Evolutionary conservation across 2,329 filamentous ascomycete species (phyloP), one percentile per base, ranked within the genome.

Genomic region (Arthrobotrys megalospora): DNA sequence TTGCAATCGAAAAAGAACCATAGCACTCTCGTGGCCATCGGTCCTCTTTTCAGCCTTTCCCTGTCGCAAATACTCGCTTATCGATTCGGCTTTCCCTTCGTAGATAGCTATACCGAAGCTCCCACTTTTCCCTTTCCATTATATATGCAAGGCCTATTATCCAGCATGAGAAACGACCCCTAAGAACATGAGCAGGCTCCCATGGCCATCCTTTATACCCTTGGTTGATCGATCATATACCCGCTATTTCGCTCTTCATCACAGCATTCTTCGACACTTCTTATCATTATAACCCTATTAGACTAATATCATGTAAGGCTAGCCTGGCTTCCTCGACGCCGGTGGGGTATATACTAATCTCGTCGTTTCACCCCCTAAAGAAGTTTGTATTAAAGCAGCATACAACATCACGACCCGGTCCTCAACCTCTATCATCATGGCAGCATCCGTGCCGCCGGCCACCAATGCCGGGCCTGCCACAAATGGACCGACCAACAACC

Each of bases 41-140:
- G 55, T 43, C 43, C 65, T 50, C 48, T 77, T 69, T 66, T 71
- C 66, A 77, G 73, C 67, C 60, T 71, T 70, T 66, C 67, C 73
- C 66, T 77, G 73, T 77, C 73, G 67, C 73, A 70, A 71, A 65
- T 77, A 77, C 73, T 77, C 73, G 73, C 73, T 77, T 77, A 77
- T 77, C 73, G 73, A 77, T 77, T 77, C 73, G 65, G 65, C 66
- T 77, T 77, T 70, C 73, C 73, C 60, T 77, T 77, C 73, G 66
- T 70, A 77, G 73, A 77, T 43, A 77, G 66, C 66, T 71, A 71
- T 67, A 65, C 73, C 73, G 73, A 77, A 77, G 66, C 73, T 77
- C 73, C 62, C 58, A 71, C 66, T 60, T 67, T 77, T 71, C 66
- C 60, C 21, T 71, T 66, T 69, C 53, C 55, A 60, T 60, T 60